phyloP scores from a whole-genome alignment of 306 rosid genomes.

The Mimosa pudica region DNA sequence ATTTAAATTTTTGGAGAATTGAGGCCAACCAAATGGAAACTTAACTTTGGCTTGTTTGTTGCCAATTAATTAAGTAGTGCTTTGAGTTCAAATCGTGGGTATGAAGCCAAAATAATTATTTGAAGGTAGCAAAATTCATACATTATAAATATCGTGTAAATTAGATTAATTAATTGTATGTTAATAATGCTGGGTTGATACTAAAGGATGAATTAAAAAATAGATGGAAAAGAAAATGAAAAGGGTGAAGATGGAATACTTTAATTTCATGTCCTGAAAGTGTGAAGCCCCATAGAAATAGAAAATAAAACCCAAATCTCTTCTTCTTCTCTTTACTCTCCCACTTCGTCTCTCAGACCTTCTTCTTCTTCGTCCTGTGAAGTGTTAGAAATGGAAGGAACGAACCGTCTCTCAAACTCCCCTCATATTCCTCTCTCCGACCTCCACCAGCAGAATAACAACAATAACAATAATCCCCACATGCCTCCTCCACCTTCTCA shows the following conservation, averaged over 20 bases:
- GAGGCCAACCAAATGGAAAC: too few relatives aligned
- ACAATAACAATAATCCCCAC: slow-evolving; percentile 20
- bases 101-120: too few relatives aligned
- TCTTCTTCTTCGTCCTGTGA: background rate
- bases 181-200: too few relatives aligned
- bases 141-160: too few relatives aligned
- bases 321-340: background rate
- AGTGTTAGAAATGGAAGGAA: slow-evolving; percentile 56
- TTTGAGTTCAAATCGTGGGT: too few relatives aligned
- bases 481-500: slow-evolving; percentile 42
- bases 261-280: background rate
- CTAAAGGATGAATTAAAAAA: background rate
- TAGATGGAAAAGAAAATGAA: background rate
- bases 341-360: background rate
- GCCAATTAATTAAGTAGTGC: too few relatives aligned
- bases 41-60: too few relatives aligned
- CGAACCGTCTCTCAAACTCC: slow-evolving; percentile 59
- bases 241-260: background rate
- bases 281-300: background rate
- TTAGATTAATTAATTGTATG: too few relatives aligned
- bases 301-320: background rate
- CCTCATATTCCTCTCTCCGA: slow-evolving; percentile 65
- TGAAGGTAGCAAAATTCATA: too few relatives aligned
- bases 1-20: too few relatives aligned
- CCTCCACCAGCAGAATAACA: slow-evolving; percentile 51